phyloP scores from a whole-genome alignment of 2,329 filamentous ascomycete genomes.

The Harringtonia aguacate region DNA sequence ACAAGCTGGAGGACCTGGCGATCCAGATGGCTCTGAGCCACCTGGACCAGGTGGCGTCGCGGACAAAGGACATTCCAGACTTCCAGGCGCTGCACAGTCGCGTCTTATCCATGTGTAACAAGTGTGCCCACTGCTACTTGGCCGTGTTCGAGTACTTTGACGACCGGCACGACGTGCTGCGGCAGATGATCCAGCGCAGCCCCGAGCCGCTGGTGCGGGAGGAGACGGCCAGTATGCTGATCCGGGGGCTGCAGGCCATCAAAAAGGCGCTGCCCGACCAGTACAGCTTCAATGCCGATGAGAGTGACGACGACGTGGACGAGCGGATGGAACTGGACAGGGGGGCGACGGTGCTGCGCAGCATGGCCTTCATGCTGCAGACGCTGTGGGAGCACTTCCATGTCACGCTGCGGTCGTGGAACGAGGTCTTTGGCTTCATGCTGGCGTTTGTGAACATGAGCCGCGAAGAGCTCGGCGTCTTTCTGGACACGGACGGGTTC shows the following conservation, averaged over 20 bases:
- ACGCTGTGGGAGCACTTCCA: slow-evolving; percentile 55
- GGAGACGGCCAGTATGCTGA: slow-evolving; percentile 38
- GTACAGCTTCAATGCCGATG: slow-evolving; percentile 24
- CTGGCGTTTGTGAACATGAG: slow-evolving; percentile 55
- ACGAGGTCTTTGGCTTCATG: slow-evolving; percentile 65
- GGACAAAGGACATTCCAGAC: slow-evolving; percentile 57
- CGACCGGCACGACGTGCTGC: slow-evolving; percentile 43
- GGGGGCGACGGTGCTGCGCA: slow-evolving; percentile 20
- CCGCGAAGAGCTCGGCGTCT: slow-evolving; percentile 40
- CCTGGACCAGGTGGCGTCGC: slow-evolving; percentile 64
- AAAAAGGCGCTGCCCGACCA: slow-evolving; percentile 33
- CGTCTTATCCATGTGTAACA: slow-evolving; percentile 36
- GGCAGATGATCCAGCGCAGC: slow-evolving; percentile 54
- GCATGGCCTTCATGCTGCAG: slow-evolving; percentile 36
- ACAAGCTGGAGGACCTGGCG: slow-evolving; percentile 35
- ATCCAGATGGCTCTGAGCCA: slow-evolving; percentile 51
- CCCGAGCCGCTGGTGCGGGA: slow-evolving; percentile 44
- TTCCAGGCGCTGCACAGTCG: slow-evolving; percentile 36
- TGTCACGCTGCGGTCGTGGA: slow-evolving; percentile 54
- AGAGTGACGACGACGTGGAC: slow-evolving; percentile 16
- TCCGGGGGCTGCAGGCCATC: slow-evolving; percentile 41
- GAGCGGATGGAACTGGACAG: slow-evolving; percentile 6
- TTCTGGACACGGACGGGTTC: slow-evolving; percentile 54
- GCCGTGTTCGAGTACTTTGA: slow-evolving; percentile 52
- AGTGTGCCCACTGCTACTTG: slow-evolving; percentile 44